Conservation (phyloP, 2,329 filamentous ascomycete genomes). For the Colletotrichum noveboracense region DNA sequence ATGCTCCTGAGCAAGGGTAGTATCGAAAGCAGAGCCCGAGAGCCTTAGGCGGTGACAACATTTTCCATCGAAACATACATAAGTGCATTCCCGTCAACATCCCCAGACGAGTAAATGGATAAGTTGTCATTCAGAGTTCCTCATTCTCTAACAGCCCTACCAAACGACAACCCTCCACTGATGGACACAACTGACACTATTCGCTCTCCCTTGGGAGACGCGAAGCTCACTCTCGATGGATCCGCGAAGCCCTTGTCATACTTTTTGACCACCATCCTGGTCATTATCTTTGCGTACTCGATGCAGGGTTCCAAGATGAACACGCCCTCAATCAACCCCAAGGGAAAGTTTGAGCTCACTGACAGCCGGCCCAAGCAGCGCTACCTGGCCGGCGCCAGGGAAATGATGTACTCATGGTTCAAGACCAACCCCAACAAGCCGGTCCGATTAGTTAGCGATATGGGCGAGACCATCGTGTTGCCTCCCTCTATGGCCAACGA, state of each 20-base stretch:
- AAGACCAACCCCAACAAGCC: constrained; percentile 2
- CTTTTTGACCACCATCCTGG: background rate
- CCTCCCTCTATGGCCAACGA: constrained; percentile 4
- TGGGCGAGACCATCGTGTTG: background rate
- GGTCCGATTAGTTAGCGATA: background rate
- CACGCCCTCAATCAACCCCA: background rate
- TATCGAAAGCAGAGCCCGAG: background rate
- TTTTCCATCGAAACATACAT: background rate
- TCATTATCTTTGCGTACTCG: background rate
- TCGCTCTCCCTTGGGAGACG: background rate
- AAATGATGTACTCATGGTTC: background rate
- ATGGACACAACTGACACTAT: background rate
- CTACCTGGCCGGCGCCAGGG: background rate
- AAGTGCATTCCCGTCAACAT: background rate
- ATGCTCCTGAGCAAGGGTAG: background rate
- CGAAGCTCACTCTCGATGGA: background rate
- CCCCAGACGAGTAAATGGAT: background rate
- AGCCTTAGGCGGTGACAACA: background rate
- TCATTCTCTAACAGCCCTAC: too few species aligned
- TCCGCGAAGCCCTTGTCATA: background rate
- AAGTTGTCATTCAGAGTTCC: background rate
- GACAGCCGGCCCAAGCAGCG: background rate
- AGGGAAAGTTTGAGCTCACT: background rate
- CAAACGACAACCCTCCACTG: background rate
- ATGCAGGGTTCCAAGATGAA: constrained; percentile 5